A percentile compares a stretch with the other conserved stretches of the same genome.
phyloP scores from a whole-genome alignment of 106 monocot species.

The Dendrobium catenatum region DNA sequence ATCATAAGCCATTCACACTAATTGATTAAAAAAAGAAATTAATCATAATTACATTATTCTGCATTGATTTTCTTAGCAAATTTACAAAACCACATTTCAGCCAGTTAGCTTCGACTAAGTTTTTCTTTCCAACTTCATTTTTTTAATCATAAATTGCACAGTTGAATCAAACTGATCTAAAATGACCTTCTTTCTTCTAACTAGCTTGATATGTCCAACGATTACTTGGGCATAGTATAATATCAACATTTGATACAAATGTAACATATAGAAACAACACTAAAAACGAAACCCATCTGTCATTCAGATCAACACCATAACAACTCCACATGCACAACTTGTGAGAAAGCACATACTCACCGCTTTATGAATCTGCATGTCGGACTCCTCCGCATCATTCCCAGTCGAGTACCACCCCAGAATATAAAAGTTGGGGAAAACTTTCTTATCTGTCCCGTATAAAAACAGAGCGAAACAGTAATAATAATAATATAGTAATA shows the following conservation, averaged over 20 bases:
- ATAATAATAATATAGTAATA: neutral
- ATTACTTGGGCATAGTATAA: neutral
- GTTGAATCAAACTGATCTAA: neutral
- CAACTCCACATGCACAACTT: neutral
- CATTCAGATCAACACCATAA: neutral
- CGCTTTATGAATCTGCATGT: conserved; percentile 89
- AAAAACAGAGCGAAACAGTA: neutral
- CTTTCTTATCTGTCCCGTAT: conserved; percentile 77
- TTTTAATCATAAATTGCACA: neutral
- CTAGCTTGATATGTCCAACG: neutral
- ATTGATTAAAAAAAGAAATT: neutral
- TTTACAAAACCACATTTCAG: neutral
- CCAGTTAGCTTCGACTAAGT: neutral
- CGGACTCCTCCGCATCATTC: conserved; percentile 79
- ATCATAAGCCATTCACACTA: neutral
- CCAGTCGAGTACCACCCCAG: conserved; percentile 98
- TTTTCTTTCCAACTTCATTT: neutral
- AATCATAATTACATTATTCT: neutral
- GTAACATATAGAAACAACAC: neutral
- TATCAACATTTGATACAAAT: neutral
- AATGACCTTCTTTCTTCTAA: neutral
- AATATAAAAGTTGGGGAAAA: conserved; percentile 81
- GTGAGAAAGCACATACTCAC: conserved; percentile 26
- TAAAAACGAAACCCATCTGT: neutral
- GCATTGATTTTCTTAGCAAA: neutral